These are phyloP conservation scores for Cercospora sp. DNA, from an alignment of 2,329 filamentous ascomycete species.

Conservation along the genomic window DNA sequence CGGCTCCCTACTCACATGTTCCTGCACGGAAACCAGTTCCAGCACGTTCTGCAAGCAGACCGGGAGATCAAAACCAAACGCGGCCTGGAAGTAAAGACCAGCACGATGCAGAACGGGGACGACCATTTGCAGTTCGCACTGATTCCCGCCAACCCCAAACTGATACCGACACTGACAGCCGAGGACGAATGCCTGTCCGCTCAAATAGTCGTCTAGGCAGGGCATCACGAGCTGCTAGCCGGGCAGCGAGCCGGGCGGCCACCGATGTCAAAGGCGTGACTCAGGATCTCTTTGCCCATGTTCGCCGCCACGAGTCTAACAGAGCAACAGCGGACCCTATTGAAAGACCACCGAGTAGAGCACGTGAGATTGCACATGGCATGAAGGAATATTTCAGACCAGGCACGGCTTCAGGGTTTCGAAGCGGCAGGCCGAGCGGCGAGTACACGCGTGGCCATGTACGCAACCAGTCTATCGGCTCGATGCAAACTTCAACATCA, in stretches of 20 bases:
- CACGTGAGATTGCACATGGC: constrained; percentile 41
- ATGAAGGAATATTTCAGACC: constrained; percentile 46
- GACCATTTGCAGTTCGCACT: constrained; percentile 12
- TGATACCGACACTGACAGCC: constrained; percentile 18
- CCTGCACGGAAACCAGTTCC: constrained; percentile 33
- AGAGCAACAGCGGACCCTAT: constrained; percentile 12
- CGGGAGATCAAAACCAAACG: constrained; percentile 13
- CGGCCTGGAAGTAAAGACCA: constrained; percentile 13
- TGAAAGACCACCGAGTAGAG: constrained; percentile 22
- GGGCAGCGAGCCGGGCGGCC: constrained; percentile 23
- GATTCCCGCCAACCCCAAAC: constrained; percentile 10
- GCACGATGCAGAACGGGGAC: constrained; percentile 12
- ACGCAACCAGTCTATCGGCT: constrained; percentile 30
- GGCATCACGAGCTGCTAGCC: constrained; percentile 22
- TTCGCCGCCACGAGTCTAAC: constrained; percentile 16
- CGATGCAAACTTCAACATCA: constrained; percentile 28
- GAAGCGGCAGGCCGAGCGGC: constrained; percentile 29
- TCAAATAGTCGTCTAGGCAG: constrained; percentile 24
- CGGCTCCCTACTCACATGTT: constrained; percentile 23
- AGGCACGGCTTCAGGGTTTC: constrained; percentile 25
- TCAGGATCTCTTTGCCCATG: constrained; percentile 24
- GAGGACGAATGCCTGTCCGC: constrained; percentile 17
- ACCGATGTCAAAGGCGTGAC: constrained; percentile 28
- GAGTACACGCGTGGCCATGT: constrained; percentile 36
- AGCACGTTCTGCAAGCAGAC: constrained; percentile 20